phyloP scores from a whole-genome alignment of 768 basidiomycete species.

The Baorangia bicolor region DNA sequence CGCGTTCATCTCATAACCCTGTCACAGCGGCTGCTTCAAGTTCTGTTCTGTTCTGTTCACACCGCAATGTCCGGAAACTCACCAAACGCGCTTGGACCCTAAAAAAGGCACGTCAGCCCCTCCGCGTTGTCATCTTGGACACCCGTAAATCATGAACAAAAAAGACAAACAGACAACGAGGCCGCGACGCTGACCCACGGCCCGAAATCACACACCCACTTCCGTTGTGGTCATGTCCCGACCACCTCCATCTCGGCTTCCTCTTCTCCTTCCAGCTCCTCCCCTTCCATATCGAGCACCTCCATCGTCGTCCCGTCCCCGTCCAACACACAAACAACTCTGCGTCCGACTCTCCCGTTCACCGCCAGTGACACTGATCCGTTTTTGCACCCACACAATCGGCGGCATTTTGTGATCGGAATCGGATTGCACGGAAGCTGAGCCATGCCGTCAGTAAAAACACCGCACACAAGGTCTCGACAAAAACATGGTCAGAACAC shows the following conservation, averaged over 20 bases:
- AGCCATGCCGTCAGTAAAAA: slow-evolving; percentile 32
- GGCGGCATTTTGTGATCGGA: slow-evolving; percentile 57
- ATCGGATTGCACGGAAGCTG: slow-evolving; percentile 51
- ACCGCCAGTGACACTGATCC: slow-evolving; percentile 62
- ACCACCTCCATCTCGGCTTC: slow-evolving; percentile 30
- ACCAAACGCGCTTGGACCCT: slow-evolving; percentile 27
- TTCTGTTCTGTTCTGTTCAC: slow-evolving; percentile 36
- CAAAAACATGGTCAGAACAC: slow-evolving; percentile 30
- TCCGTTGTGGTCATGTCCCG: slow-evolving; percentile 20
- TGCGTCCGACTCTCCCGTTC: slow-evolving; percentile 72
- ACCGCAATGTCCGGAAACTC: slow-evolving; percentile 42
- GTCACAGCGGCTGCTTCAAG: slow-evolving; percentile 16
- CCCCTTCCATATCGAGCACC: slow-evolving; percentile 75
- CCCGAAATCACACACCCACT: slow-evolving; percentile 12
- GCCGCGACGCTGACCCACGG: slow-evolving; percentile 25
- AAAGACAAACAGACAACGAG: slow-evolving; percentile 26
- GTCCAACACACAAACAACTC: slow-evolving; percentile 76
- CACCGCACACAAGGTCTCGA: slow-evolving; percentile 30
- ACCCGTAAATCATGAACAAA: slow-evolving; percentile 22
- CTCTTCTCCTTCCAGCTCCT: slow-evolving; percentile 43
- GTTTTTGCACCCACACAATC: slow-evolving; percentile 49
- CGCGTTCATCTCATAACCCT: slow-evolving; percentile 15
- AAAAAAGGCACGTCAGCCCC: slow-evolving; percentile 36
- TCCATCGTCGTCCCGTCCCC: slow-evolving; percentile 61
- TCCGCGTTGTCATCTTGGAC: slow-evolving; percentile 20